Evolutionary conservation across 495 filamentous ascomycete species (phyloP).

Genomic region (Poronia punctata): DNA sequence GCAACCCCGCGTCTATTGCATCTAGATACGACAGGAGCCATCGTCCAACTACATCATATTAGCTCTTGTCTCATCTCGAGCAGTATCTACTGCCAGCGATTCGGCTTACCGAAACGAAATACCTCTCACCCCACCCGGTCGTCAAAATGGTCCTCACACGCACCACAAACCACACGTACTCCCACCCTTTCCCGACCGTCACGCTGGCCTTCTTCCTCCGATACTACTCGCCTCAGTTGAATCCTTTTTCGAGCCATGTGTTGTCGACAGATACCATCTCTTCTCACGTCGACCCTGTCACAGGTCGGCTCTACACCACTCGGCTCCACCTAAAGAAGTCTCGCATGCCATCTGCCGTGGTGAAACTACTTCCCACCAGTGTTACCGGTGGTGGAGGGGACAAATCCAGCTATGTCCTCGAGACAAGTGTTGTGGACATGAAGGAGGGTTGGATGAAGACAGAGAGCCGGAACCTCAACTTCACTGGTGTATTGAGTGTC

Average conservation of each 20-base stretch:
- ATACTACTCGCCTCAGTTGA: conserved; percentile 66
- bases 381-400: conserved; percentile 63
- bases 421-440: conserved; percentile 83
- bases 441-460: conserved; percentile 83
- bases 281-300: conserved; percentile 69
- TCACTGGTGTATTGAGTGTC: conserved; percentile 86
- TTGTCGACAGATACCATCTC: conserved; percentile 93
- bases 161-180: conserved; percentile 80
- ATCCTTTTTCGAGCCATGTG: conserved; percentile 92
- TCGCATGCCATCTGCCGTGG: conserved; percentile 72
- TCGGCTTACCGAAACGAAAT: background rate
- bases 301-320: conserved; percentile 76
- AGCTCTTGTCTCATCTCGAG: background rate
- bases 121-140: background rate
- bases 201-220: conserved; percentile 98
- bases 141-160: conserved; percentile 49
- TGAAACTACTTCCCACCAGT: conserved; percentile 70
- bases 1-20: too few species aligned
- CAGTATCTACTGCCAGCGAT: background rate
- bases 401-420: conserved; percentile 81
- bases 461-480: conserved; percentile 79
- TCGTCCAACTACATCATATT: too few species aligned
- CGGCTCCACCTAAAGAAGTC: conserved; percentile 92
- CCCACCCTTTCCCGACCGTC: conserved; percentile 82
- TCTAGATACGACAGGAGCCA: too few species aligned